Evolutionary conservation across 2,329 filamentous ascomycete genomes (phyloP).

Genomic region (Kalaharituber pfeilii): DNA sequence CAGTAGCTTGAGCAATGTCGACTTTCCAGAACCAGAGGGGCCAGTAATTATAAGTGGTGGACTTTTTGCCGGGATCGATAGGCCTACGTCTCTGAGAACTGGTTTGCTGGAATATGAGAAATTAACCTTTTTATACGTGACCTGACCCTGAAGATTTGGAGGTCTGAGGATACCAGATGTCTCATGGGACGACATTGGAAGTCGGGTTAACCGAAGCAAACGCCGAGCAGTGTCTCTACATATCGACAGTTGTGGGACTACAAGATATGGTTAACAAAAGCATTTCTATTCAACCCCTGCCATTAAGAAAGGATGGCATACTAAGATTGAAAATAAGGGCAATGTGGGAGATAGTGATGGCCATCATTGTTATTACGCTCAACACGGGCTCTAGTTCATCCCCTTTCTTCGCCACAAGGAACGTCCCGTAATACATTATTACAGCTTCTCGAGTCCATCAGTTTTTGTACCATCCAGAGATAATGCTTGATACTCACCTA

Average conservation of each 20-base stretch:
- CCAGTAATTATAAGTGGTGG: slow-evolving; percentile 30
- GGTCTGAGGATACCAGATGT: slow-evolving; percentile 28
- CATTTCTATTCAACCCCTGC: not conserved
- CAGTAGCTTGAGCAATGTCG: slow-evolving; percentile 59
- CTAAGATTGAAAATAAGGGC: slow-evolving; percentile 49
- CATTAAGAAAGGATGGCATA: slow-evolving; percentile 19
- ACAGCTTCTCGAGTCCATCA: slow-evolving; percentile 34
- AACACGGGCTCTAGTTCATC: slow-evolving; percentile 43
- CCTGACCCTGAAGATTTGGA: slow-evolving; percentile 29
- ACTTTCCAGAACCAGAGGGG: slow-evolving; percentile 77
- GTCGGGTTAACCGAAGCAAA: slow-evolving; percentile 48
- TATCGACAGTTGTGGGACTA: slow-evolving; percentile 60
- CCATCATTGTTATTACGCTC: slow-evolving; percentile 60
- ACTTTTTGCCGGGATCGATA: slow-evolving; percentile 41
- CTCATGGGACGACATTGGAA: slow-evolving; percentile 45
- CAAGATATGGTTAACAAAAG: slow-evolving; percentile 4
- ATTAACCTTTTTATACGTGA: slow-evolving; percentile 43
- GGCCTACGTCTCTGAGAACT: slow-evolving; percentile 47
- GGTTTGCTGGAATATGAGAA: slow-evolving; percentile 53
- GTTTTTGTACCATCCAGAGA: not conserved
- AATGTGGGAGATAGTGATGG: slow-evolving; percentile 65
- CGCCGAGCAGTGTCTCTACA: slow-evolving; percentile 55
- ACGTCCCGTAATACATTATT: slow-evolving; percentile 66
- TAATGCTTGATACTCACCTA: slow-evolving; percentile 27
- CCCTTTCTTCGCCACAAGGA: slow-evolving; percentile 39